Base-by-base conservation (phyloP, 495 filamentous ascomycete species). In the Penicillium lagena region DNA sequence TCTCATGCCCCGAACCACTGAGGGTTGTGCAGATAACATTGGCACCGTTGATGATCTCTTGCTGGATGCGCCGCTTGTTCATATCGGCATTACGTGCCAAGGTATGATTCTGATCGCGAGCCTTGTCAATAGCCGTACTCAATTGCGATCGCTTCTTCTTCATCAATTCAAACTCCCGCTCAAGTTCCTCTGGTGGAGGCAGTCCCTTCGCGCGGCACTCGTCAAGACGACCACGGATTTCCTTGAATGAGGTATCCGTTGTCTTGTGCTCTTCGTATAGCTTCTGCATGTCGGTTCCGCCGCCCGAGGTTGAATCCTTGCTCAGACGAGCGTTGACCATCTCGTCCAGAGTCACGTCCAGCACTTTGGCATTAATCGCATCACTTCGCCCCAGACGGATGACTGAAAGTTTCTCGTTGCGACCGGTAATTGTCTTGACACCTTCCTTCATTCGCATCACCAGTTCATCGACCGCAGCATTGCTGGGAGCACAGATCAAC, bases 1-100 rank as follows among this genome's bases (percentile, higher is more conserved):
- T 96, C 40, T 98, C 94, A 53, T 97, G 94, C 12, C 93, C 93
- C 65, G 86, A 90, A 42, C 90, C 93, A 60, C 89, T 95, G 42
- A 98, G 81, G 1, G 93, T 98, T 15, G 93, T 87, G 61, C 93
- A 98, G 35, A 98, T 84, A 28, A 97, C 85, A 65, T 97, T 86
- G 9, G 93, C 87, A 15, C 82, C 80, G 52, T 95, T 82, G 35
- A 97, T 80, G 40, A 98, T 87, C 47, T 90, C 80, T 63, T 97
- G 90, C 63, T 97, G 93, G 29, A 89, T 80, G 38, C 82, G 79
- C 22, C 86, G 82, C 42, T 89, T 81, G 49, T 82, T 84, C 50
- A 97, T 81, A 51, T 97, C 93, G n/a, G 77, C 79, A 57, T 93
- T 83, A 47, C 90, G 81, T 6, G 78, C 77, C 31, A 76, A 77